phyloP scores from a whole-genome alignment of 2,329 filamentous ascomycete genomes.

The Fusarium pseudograminearum region DNA sequence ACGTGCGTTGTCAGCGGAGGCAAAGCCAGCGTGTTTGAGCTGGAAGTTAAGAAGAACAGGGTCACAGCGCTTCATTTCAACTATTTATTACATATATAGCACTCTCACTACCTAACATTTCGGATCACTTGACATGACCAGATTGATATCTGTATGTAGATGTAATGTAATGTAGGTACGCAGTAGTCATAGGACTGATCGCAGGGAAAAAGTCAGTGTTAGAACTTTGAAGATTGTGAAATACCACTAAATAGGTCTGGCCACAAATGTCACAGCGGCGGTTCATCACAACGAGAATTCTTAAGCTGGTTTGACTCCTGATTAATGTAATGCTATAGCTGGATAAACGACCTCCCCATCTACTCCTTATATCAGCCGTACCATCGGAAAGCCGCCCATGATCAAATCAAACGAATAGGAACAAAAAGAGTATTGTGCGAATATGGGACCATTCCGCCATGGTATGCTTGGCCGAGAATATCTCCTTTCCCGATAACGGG shows the following conservation, averaged over 20 bases:
- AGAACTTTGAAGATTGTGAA: too few species aligned
- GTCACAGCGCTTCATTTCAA: conserved; percentile 40
- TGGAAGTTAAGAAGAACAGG: conserved; percentile 27
- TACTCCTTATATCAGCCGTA: conserved; percentile 17
- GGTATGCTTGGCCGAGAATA: conserved; percentile 20
- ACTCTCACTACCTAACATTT: conserved; percentile 31
- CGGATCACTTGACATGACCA: not conserved
- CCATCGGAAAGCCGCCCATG: conserved; percentile 17
- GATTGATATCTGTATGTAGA: not conserved
- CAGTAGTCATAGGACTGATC: not conserved
- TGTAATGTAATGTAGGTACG: not conserved
- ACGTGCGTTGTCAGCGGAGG: conserved; percentile 30
- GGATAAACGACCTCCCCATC: conserved; percentile 10
- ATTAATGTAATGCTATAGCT: conserved; percentile 30
- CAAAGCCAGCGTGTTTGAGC: conserved; percentile 20
- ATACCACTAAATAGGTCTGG: too few species aligned
- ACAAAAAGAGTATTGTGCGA: conserved; percentile 16
- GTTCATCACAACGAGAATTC: not conserved
- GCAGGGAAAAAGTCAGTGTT: too few species aligned
- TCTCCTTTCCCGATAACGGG: conserved; percentile 8
- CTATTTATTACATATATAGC: conserved; percentile 38
- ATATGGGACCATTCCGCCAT: conserved; percentile 9
- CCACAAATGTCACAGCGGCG: not conserved
- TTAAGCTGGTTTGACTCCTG: conserved; percentile 14
- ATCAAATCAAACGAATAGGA: conserved; percentile 17